A percentile compares a stretch with the other conserved stretches of the same genome.
Evolutionary conservation across 805 yeast species (phyloP).

Genomic region (Saccharomyces mikatae): DNA sequence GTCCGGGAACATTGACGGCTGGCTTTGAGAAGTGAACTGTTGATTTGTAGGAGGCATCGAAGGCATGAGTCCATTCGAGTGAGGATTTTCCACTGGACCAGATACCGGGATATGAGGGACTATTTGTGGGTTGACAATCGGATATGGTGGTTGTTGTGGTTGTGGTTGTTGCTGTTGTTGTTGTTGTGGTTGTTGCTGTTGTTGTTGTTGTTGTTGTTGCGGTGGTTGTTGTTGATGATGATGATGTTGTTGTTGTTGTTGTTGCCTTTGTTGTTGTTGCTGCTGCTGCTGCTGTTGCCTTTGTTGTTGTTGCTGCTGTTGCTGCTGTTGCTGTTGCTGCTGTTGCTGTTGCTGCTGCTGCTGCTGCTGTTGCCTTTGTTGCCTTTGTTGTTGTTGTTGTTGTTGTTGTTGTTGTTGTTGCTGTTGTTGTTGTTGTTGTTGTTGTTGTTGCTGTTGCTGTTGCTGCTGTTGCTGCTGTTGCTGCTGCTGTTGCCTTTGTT

Average conservation of each 20-base stretch:
- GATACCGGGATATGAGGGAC: neutral
- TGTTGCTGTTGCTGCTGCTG: slow-evolving; percentile 9
- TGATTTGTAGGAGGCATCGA: neutral
- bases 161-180: slow-evolving; percentile 1
- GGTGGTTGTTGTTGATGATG: slow-evolving; percentile 9
- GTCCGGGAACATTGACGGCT: neutral
- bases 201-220: slow-evolving; percentile 8
- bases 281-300: slow-evolving; percentile 5
- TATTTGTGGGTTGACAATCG: neutral
- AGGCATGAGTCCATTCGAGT: neutral
- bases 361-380: slow-evolving; percentile 8
- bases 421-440: neutral
- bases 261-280: slow-evolving; percentile 20
- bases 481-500: neutral
- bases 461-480: neutral
- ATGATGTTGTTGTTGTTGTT: slow-evolving; percentile 18
- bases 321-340: slow-evolving; percentile 4
- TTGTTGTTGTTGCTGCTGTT: slow-evolving; percentile 3
- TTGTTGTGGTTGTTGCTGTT: slow-evolving; percentile 4
- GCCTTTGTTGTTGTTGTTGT: slow-evolving; percentile 20
- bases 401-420: slow-evolving; percentile 16
- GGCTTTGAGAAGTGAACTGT: neutral
- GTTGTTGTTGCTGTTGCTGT: slow-evolving; percentile 1
- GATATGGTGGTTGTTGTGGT: slow-evolving; percentile 1
- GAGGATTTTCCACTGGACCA: neutral